Base-by-base conservation (phyloP, 352 stramenopile genomes). In the Phytophthora capsici region DNA sequence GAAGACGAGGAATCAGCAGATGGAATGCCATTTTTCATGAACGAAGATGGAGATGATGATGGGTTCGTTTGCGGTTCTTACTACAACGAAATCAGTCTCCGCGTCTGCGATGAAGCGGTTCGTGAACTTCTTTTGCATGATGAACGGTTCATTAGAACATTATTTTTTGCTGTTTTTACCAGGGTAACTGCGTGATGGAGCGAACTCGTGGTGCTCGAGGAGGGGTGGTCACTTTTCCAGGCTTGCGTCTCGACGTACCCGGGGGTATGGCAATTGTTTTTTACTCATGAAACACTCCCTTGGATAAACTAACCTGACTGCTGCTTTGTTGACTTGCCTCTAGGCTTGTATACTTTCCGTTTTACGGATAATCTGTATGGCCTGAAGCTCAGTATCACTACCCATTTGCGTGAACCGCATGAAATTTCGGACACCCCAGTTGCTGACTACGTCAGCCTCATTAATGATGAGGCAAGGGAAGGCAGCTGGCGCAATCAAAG, bases 11-110 rank as follows among this genome's bases (percentile, higher is more conserved):
- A 90, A 22, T 67, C 75, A 22, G 59, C 74, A 2, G 69, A 78
- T 36, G 64, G 60, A 14, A 83, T 90, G 55, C 81, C 83, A 6
- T 89, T 88, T 58, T 91, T 93, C 57, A 89, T 90, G 71, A 80
- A 71, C 22, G 77, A 89, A 32, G 66, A 76, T 7, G 86, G 82
- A 30, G 82, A 90, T 28, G 86, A 94, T 38, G 86, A 94, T 47
- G 60, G 41, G 0, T 68, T 92, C 9, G 74, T 94, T 19, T 75
- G 87, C 12, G 63, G 63, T 7, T 69, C 77, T 14, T 91, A 88
- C 62, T 90, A 80, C 75, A 89, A 90, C 58, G 69, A 89, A 44
- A 69, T 92, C 34, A 78, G 62, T 17, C 65, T 94, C 28, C 72
- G 60, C 4, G 80, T 94, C 1, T 69, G 71, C 17, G 74, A 91